These are phyloP conservation scores for Conidiobolus incongruus DNA, from an alignment of 371 early-diverging fungal species.

Conservation along the genomic window DNA sequence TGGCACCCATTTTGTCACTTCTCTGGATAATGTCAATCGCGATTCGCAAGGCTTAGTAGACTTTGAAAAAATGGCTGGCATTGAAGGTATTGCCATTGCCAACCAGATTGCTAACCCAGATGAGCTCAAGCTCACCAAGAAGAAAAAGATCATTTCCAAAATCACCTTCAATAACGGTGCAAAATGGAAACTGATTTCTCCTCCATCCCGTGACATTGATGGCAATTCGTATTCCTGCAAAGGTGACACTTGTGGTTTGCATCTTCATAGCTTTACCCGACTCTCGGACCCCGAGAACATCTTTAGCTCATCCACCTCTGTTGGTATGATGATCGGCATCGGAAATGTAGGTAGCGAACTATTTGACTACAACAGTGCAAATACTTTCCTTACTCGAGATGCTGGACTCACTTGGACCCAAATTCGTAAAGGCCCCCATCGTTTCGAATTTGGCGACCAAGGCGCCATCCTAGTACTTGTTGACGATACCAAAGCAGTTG, in stretches of 20 bases:
- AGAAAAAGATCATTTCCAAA: conserved; percentile 30
- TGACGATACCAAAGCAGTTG: conserved; percentile 49
- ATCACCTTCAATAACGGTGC: conserved; percentile 77
- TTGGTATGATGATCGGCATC: conserved; percentile 77
- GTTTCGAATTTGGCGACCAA: conserved; percentile 75
- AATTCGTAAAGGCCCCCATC: conserved; percentile 42
- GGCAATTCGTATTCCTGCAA: conserved; percentile 13
- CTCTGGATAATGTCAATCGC: conserved; percentile 52
- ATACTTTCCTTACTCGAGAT: conserved; percentile 68
- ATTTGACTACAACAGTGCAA: conserved; percentile 32
- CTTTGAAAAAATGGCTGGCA: conserved; percentile 79
- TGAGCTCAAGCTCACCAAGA: conserved; percentile 20
- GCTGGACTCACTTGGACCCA: conserved; percentile 54
- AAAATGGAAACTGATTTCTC: conserved; percentile 30
- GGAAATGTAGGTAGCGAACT: conserved; percentile 69
- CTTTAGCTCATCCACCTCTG: conserved; percentile 52
- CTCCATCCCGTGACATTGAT: conserved; percentile 25
- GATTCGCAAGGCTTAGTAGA: conserved; percentile 69
- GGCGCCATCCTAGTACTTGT: conserved; percentile 48
- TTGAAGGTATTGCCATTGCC: conserved; percentile 70
- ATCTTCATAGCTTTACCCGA: conserved; percentile 66
- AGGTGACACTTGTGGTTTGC: conserved; percentile 27
- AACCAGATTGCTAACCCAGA: conserved; percentile 56
- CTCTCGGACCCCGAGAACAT: conserved; percentile 50
- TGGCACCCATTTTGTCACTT: conserved; percentile 51